Conservation (phyloP, 441 rosid species). For the Pelargonium exstipulatum region DNA sequence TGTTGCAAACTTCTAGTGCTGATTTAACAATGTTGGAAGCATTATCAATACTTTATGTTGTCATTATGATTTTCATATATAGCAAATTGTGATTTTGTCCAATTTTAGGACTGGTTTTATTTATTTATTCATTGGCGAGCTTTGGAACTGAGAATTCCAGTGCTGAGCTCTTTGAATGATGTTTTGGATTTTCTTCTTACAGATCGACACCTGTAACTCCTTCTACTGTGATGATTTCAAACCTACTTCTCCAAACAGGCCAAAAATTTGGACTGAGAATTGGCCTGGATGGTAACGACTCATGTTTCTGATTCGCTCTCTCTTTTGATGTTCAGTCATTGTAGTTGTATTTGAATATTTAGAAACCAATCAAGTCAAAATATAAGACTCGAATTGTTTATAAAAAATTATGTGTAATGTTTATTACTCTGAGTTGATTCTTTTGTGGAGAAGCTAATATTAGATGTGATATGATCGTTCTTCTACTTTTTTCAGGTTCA, state of each 20-base stretch:
- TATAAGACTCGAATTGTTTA: background rate
- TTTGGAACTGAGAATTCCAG: too few species aligned
- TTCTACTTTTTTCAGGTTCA: conserved; percentile 49
- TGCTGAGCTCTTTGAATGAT: background rate
- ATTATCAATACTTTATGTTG: too few species aligned
- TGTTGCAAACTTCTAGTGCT: too few species aligned
- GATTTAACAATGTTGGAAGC: too few species aligned
- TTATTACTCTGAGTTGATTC: too few species aligned
- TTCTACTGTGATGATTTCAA: conserved; percentile 85
- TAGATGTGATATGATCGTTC: background rate
- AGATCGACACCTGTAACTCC: conserved; percentile 87
- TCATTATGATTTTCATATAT: too few species aligned
- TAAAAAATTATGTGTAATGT: too few species aligned
- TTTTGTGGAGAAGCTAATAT: conserved; percentile 2
- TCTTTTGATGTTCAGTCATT: background rate
- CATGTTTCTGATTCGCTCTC: background rate
- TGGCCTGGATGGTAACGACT: conserved; percentile 92
- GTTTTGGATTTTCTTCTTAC: conserved; percentile 28
- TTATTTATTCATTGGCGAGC: too few species aligned
- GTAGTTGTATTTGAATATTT: background rate
- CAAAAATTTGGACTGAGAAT: conserved; percentile 98
- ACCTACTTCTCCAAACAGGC: conserved; percentile 73
- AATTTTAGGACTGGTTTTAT: too few species aligned
- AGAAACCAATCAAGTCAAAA: background rate
- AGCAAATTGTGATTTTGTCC: too few species aligned